phyloP scores from a whole-genome alignment of 1,139 yeast species.

The Zygosaccharomyces pseudobailii region DNA sequence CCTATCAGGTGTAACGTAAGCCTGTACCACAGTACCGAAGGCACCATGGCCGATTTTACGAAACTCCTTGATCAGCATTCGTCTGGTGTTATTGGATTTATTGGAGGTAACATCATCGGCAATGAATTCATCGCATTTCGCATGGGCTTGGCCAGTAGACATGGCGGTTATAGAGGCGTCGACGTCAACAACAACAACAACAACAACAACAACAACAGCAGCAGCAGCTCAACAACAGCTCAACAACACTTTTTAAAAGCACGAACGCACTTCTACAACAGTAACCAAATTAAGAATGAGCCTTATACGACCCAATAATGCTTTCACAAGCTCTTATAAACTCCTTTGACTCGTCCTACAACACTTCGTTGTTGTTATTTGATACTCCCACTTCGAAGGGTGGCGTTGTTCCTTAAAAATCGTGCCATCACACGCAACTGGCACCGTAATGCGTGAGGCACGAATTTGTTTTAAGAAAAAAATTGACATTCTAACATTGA shows the following conservation, averaged over 20 bases:
- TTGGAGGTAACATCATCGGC: conserved; percentile 63
- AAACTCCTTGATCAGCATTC: conserved; percentile 67
- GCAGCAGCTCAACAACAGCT: neutral
- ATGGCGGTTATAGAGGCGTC: neutral
- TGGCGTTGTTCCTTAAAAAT: conserved; percentile 3
- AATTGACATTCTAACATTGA: neutral
- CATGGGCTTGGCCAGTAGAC: conserved; percentile 4
- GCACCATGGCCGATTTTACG: conserved; percentile 81
- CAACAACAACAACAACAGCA: neutral
- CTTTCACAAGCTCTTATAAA: neutral
- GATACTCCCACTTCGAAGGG: conserved; percentile 1
- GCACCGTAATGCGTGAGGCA: neutral
- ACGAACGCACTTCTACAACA: neutral
- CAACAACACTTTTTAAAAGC: neutral
- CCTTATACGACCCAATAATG: neutral
- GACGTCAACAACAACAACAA: neutral
- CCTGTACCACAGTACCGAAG: conserved; percentile 78
- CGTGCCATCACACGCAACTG: neutral
- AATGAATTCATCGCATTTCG: conserved; percentile 36
- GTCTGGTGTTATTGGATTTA: conserved; percentile 46
- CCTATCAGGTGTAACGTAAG: conserved; percentile 42
- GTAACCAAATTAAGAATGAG: neutral
- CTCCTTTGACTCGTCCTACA: neutral
- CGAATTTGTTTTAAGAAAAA: neutral
- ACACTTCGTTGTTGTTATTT: neutral